Conservation (phyloP, 805 yeast genomes). For the Spathaspora arborariae region DNA sequence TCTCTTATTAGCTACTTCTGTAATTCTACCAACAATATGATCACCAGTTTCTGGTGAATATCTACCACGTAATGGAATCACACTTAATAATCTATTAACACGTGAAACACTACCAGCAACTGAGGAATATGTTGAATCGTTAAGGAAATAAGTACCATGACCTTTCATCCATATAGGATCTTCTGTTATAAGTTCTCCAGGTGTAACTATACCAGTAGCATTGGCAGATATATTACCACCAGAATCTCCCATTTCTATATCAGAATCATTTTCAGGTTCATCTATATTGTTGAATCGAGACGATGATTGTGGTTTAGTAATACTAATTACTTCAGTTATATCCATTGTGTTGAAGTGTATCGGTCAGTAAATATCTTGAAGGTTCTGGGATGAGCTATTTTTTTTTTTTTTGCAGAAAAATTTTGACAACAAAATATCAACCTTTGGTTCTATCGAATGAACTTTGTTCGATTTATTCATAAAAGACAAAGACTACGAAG, state of each 20-base stretch:
- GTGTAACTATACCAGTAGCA: constrained; percentile 60
- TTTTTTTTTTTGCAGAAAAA: constrained; percentile 3
- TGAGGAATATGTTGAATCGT: constrained; percentile 76
- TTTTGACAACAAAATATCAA: neutral
- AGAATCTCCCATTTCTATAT: constrained; percentile 37
- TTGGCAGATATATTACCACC: constrained; percentile 11
- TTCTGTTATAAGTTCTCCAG: constrained; percentile 94
- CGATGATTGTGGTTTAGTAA: constrained; percentile 25
- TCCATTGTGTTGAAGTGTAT: constrained; percentile 13
- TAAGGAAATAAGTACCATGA: constrained; percentile 86
- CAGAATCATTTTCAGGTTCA: constrained; percentile 28
- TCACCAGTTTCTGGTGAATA: constrained; percentile 96
- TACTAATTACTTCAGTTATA: constrained; percentile 32
- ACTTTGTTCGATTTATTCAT: neutral
- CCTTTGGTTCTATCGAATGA: neutral
- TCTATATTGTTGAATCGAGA: constrained; percentile 9
- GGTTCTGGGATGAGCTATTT: constrained; percentile 1
- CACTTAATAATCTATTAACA: constrained; percentile 84
- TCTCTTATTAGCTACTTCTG: constrained; percentile 88
- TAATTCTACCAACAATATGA: constrained; percentile 88
- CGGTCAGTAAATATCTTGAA: neutral
- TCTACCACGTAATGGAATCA: constrained; percentile 79
- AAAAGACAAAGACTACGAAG: neutral
- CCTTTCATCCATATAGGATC: constrained; percentile 99
- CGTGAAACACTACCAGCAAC: constrained; percentile 88